Percentiles rank a stretch among this genome's conserved stretches.
phyloP scores from a whole-genome alignment of 2,329 filamentous ascomycete species.

The Orbilia oligospora region DNA sequence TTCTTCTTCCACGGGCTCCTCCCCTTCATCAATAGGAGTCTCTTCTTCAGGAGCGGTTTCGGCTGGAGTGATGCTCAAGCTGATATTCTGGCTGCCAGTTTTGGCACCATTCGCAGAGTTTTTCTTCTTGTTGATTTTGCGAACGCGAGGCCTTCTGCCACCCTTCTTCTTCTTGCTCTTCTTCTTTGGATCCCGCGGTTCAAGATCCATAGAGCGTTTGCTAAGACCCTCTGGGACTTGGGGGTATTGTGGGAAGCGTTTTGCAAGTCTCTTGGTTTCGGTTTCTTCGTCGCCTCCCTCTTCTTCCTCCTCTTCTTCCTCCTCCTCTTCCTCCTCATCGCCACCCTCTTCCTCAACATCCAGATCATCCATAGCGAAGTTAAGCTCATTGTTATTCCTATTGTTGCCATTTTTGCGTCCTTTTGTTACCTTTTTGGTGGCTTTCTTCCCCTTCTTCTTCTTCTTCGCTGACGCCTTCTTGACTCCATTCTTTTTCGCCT shows the following conservation, averaged over 20 bases:
- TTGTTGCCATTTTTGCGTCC: slow-evolving; percentile 21
- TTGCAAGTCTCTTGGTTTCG: slow-evolving; percentile 2
- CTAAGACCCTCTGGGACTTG: not conserved
- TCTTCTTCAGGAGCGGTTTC: not conserved
- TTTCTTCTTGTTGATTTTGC: slow-evolving; percentile 9
- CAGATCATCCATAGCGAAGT: slow-evolving; percentile 14
- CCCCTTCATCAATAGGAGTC: not conserved
- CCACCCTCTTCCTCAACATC: not conserved
- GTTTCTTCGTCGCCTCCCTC: not conserved
- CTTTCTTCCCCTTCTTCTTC: slow-evolving; percentile 14
- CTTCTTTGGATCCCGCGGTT: slow-evolving; percentile 3
- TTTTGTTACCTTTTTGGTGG: not conserved
- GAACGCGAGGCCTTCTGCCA: not conserved
- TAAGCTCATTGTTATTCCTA: slow-evolving; percentile 25
- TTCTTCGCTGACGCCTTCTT: not conserved
- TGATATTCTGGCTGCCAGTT: slow-evolving; percentile 5
- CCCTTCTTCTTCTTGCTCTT: slow-evolving; percentile 8
- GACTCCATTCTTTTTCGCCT: not conserved
- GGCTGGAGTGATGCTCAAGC: slow-evolving; percentile 7
- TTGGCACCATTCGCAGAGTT: slow-evolving; percentile 4
- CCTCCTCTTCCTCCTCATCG: not conserved
- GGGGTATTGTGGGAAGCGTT: not conserved
- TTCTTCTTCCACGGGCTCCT: not conserved
- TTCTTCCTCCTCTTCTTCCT: not conserved
- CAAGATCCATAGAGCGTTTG: not conserved